A percentile compares a stretch with the other conserved stretches of the same genome.
phyloP scores from a whole-genome alignment of 2,329 filamentous ascomycete genomes.

The Colletotrichum godetiae region DNA sequence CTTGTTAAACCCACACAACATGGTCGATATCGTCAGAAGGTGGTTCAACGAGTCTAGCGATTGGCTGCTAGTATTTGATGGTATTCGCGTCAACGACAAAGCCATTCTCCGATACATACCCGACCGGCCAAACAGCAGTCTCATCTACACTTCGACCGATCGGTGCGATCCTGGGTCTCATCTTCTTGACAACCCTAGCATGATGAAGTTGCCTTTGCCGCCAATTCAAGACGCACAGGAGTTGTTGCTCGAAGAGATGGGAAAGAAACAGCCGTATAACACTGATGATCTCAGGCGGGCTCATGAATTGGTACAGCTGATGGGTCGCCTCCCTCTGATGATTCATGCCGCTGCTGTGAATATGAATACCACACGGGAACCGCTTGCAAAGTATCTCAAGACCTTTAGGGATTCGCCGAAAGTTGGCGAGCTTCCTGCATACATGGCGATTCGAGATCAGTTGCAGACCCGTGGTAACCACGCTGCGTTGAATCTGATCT shows the following conservation, averaged over 20 bases:
- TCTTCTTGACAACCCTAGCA: slow-evolving; percentile 68
- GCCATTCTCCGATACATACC: slow-evolving; percentile 72
- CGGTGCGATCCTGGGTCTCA: slow-evolving; percentile 64
- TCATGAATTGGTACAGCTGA: slow-evolving; percentile 70
- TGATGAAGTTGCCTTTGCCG: slow-evolving; percentile 66
- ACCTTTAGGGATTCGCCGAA: slow-evolving; percentile 67
- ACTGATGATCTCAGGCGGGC: slow-evolving; percentile 67
- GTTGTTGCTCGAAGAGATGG: slow-evolving; percentile 72
- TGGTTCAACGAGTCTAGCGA: slow-evolving; percentile 72
- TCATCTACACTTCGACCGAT: slow-evolving; percentile 77
- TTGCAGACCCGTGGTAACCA: slow-evolving; percentile 56
- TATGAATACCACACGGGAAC: slow-evolving; percentile 69
- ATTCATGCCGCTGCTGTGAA: slow-evolving; percentile 75
- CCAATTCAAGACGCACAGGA: slow-evolving; percentile 67
- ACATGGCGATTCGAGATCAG: slow-evolving; percentile 60
- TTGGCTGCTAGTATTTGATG: slow-evolving; percentile 77
- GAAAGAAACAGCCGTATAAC: slow-evolving; percentile 65
- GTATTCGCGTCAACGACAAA: slow-evolving; percentile 70
- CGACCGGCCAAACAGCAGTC: slow-evolving; percentile 68
- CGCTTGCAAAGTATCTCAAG: slow-evolving; percentile 70
- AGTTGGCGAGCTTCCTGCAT: slow-evolving; percentile 60
- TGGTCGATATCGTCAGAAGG: slow-evolving; percentile 66
- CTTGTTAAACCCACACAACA: slow-evolving; percentile 53
- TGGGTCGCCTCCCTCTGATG: slow-evolving; percentile 74
- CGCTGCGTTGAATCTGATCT: slow-evolving; percentile 73